Base-by-base conservation (phyloP, 495 filamentous ascomycete genomes). In the Cryomyces antarcticus region DNA sequence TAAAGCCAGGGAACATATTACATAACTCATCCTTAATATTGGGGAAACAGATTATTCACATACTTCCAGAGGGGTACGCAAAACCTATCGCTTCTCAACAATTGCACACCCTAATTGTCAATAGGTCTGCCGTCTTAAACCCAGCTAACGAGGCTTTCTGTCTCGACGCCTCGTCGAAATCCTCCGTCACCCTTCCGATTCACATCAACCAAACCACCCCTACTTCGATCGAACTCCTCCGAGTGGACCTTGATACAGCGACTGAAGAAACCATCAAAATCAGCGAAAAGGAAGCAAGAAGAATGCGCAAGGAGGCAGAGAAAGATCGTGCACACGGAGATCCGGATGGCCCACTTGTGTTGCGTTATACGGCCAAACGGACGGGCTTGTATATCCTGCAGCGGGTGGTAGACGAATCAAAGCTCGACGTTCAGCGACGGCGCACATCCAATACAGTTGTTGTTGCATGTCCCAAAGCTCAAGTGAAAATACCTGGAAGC, bases 31-130 rank as follows among this genome's bases (percentile, higher is more conserved):
- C 88, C 5, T 70, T 94, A 52, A 94, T 96, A 42, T 69, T 93
- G 57, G 89, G 89, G 55, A 87, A 82, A 56, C 84, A 94, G 62
- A 88, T 93, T 48, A 85, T 97, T 54, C 85, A 97, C 54, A 92
- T 96, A 56, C 66, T 97, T 28, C 89, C 89, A 3, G 89, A 97
- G 69, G 89, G 89, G 75, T 24, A 24, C 17, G 17, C 17, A 24
- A 24, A 24, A 24, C 17, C 17, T 24, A 24, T 24, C 17, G 17
- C 17, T 24, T 24, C 17, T 24, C 17, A 44, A 65, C 47, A 7
- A 1, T 37, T 37, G n/a, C 52, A 87, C 4, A 24, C 17, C 17
- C 17, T 24, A 24, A 24, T 2, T 24, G 17, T 24, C 17, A 24
- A 2, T 2, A 24, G 17, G 17, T 92, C 86, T 45, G 89, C 82